A percentile compares a stretch with the other conserved stretches of the same genome.
phyloP scores from a whole-genome alignment of 2,329 filamentous ascomycete species.

The Phialophora macrospora region DNA sequence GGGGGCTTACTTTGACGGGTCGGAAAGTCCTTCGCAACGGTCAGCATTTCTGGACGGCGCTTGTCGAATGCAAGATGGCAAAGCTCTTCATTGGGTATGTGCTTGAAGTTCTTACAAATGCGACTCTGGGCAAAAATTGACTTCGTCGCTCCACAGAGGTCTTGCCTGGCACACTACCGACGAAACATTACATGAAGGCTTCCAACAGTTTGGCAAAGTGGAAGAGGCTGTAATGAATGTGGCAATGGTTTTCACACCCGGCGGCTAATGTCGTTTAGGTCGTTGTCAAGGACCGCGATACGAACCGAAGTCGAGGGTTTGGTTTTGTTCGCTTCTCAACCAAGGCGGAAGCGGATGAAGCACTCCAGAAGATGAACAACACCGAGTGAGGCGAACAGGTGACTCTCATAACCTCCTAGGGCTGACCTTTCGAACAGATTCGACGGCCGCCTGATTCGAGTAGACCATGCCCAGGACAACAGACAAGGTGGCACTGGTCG shows the following conservation, averaged over 20 bases:
- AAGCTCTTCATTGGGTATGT: constrained; percentile 41
- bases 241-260: constrained; percentile 25
- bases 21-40: constrained; percentile 6
- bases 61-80: constrained; percentile 33
- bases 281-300: constrained; percentile 97
- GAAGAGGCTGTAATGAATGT: constrained; percentile 79
- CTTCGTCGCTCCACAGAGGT: constrained; percentile 64
- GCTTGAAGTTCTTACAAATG: constrained; percentile 15
- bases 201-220: constrained; percentile 86
- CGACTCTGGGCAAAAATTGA: constrained; percentile 21
- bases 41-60: constrained; percentile 8
- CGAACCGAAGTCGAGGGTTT: constrained; percentile 93
- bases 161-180: constrained; percentile 99
- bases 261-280: constrained; percentile 63
- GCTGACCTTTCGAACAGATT: constrained; percentile 63
- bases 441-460: constrained; percentile 90
- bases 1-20: constrained; percentile 17
- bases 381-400: constrained; percentile 67
- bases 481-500: constrained; percentile 62
- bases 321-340: constrained; percentile 87
- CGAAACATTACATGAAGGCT: constrained; percentile 81
- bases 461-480: constrained; percentile 91
- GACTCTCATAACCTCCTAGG: constrained; percentile 14
- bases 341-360: constrained; percentile 50
- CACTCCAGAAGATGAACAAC: constrained; percentile 53